phyloP scores from a whole-genome alignment of 768 basidiomycete species.

The Lanmaoa pseudosensibilis region DNA sequence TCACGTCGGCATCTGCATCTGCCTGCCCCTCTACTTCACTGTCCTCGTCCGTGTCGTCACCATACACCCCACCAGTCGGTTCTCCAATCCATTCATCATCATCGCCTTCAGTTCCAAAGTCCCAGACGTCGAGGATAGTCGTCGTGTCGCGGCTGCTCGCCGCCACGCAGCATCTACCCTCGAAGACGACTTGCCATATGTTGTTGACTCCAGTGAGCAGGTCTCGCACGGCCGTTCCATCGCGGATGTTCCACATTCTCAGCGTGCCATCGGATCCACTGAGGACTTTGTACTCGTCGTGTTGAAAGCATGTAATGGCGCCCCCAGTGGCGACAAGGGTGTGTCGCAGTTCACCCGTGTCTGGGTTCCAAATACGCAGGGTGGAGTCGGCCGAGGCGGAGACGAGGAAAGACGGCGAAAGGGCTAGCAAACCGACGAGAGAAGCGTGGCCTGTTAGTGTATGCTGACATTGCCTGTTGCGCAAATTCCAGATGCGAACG shows the following conservation, averaged over 20 bases:
- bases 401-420: slow-evolving; percentile 92
- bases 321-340: too few relatives aligned
- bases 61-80: slow-evolving; percentile 71
- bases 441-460: slow-evolving; percentile 90
- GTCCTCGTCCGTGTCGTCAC: slow-evolving; percentile 55
- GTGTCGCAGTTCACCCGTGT: slow-evolving; percentile 76
- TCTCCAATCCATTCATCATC: slow-evolving; percentile 88
- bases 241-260: slow-evolving; percentile 96
- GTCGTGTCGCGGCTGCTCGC: slow-evolving; percentile 80
- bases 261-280: slow-evolving; percentile 96
- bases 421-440: slow-evolving; percentile 90
- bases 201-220: too few relatives aligned
- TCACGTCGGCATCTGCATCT: slow-evolving; percentile 65
- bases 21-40: slow-evolving; percentile 51
- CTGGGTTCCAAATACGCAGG: too few relatives aligned
- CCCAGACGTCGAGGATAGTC: slow-evolving; percentile 87
- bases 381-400: slow-evolving; percentile 97
- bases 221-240: slow-evolving; percentile 82
- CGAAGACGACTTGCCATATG: slow-evolving; percentile 97
- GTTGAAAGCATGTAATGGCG: slow-evolving; percentile 99
- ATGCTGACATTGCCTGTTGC: slow-evolving; percentile 76
- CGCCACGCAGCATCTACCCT: slow-evolving; percentile 91
- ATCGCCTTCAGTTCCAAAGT: slow-evolving; percentile 73
- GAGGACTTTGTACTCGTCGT: slow-evolving; percentile 97
- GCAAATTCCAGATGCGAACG: slow-evolving; percentile 91